phyloP scores from a whole-genome alignment of 2,329 filamentous ascomycete genomes.

The Hypocreales sp. region DNA sequence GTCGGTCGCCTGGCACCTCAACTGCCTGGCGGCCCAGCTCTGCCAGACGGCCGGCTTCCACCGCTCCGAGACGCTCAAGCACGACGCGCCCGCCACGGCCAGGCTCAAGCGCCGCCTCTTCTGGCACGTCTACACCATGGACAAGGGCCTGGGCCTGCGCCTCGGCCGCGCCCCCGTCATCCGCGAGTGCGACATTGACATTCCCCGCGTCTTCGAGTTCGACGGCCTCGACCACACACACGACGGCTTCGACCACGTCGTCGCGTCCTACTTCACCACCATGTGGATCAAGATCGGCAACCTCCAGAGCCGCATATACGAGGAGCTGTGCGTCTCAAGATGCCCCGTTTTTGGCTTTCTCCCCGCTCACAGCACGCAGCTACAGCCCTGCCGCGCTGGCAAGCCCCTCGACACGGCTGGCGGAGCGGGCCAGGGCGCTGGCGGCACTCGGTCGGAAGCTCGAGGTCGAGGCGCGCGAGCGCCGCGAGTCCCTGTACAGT shows the following conservation, averaged over 20 bases:
- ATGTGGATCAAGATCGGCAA: constrained; percentile 40
- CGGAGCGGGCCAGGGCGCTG: constrained; percentile 21
- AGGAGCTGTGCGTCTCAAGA: constrained; percentile 20
- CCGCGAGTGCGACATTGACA: constrained; percentile 42
- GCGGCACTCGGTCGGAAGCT: constrained; percentile 21
- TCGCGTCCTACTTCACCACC: constrained; percentile 31
- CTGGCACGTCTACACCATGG: constrained; percentile 38
- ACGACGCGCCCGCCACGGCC: constrained; percentile 15
- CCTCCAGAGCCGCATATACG: constrained; percentile 44
- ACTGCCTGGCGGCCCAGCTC: constrained; percentile 40
- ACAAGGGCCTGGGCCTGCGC: constrained; percentile 41
- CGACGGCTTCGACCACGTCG: constrained; percentile 11
- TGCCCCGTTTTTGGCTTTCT: not conserved
- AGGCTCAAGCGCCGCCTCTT: constrained; percentile 27
- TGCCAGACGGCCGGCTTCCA: constrained; percentile 50
- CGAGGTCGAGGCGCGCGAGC: constrained; percentile 19
- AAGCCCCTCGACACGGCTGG: constrained; percentile 21
- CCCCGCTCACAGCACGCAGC: too few relatives aligned
- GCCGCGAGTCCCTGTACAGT: constrained; percentile 17
- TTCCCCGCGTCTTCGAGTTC: constrained; percentile 25
- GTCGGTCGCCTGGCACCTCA: constrained; percentile 48
- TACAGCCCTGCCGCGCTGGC: constrained; percentile 35
- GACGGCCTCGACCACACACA: constrained; percentile 26
- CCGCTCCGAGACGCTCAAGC: constrained; percentile 19
- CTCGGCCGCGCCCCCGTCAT: constrained; percentile 42